Evolutionary conservation across 139 green algal species (phyloP), one percentile per base, ranked within the genome.

Genomic region (Picochlorum sp.): DNA sequence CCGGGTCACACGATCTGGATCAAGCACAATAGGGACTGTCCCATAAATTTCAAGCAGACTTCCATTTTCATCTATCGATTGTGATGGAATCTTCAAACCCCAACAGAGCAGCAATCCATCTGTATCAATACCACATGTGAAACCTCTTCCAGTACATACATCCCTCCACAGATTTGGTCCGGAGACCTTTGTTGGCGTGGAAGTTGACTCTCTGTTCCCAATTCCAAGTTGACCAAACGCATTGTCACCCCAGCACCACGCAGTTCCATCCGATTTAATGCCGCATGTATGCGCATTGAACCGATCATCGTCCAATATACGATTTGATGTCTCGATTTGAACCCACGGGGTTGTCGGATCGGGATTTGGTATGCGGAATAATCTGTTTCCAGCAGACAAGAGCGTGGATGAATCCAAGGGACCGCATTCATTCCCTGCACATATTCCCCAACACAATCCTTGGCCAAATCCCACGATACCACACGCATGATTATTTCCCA

Each of bases 201-300:
- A 1, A 38, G 20, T 38, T 6, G 20, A 4, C 23, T 30, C 4
- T 16, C 15, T 18, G 6, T 18, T 38, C 23, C 23, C 23, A 34
- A 34, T 23, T 16, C 51, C 51, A 18, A 59, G 23, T 13, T 59
- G 51, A 18, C 51, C 51, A 59, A 59, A 59, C 2, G 23, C 23
- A 21, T 59, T 59, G 14, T 34, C 20, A n/a, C 51, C 51, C 51
- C 51, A 59, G 51, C 51, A 59, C 20, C 20, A 59, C n/a, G 21
- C 51, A 34, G 3, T 34, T 15, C n/a, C n/a, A 30, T 65, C 58
- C 44, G n/a, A 20, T 45, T 26, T 6, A 59, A 65, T 15, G 13
- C n/a, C 58, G 16, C 41, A 65, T 16, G 58, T 52, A 30, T 51
- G 58, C 4, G 76, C 10, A 23, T 54, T 54, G 11, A 41, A 41